Conservation (phyloP, 179 eudicot species). For the Nepenthes alata region DNA sequence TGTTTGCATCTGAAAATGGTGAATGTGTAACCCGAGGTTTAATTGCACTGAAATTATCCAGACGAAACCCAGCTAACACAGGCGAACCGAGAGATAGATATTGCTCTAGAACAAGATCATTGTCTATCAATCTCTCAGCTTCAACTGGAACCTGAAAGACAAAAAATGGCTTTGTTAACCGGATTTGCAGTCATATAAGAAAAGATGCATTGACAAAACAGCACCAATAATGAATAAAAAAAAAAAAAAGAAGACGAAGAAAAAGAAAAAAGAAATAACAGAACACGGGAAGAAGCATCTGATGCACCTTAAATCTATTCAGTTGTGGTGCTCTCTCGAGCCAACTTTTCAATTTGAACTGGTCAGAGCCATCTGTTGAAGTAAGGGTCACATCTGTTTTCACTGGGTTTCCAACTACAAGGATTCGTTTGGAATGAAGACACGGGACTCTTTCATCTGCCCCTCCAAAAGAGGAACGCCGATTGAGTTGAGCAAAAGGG, state of each 20-base stretch:
- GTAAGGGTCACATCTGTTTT: conserved; percentile 38
- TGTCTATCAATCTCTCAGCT: conserved; percentile 57
- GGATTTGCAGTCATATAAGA: no score
- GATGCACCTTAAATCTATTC: conserved; percentile 72
- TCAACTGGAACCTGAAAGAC: conserved; percentile 73
- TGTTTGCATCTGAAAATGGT: conserved; percentile 41
- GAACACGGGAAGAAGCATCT: conserved; percentile 6
- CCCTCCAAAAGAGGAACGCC: conserved; percentile 79
- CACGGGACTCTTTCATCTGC: conserved; percentile 49
- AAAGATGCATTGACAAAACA: background rate
- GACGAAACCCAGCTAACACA: conserved; percentile 80
- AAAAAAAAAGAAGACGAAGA: background rate
- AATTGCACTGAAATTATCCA: conserved; percentile 78
- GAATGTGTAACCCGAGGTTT: conserved; percentile 80
- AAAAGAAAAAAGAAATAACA: background rate
- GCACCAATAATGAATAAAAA: background rate
- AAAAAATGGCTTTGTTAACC: no score
- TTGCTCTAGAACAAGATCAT: conserved; percentile 75
- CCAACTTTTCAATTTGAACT: conserved; percentile 60
- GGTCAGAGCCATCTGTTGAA: conserved; percentile 50
- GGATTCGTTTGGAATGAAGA: conserved; percentile 76
- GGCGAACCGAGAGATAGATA: conserved; percentile 74
- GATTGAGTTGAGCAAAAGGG: conserved; percentile 48
- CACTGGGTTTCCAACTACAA: conserved; percentile 54
- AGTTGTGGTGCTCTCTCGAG: conserved; percentile 65